Percentiles rank a stretch among this genome's conserved stretches.
phyloP scores from a whole-genome alignment of 2,329 filamentous ascomycete genomes.

The Tetracladium maxilliforme region DNA sequence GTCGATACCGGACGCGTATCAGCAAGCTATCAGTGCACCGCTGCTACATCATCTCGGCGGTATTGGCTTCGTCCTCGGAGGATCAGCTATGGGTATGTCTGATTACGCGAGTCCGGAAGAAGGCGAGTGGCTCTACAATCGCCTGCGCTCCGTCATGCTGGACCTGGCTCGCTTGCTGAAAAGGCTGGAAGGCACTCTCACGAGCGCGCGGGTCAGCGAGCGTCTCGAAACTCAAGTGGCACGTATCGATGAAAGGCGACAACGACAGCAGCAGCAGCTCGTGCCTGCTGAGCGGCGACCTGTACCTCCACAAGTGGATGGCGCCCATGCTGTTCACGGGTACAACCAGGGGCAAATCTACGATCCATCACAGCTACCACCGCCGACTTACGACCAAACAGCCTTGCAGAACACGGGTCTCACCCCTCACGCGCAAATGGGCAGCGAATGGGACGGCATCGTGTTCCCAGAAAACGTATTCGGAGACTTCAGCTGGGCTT shows the following conservation, averaged over 20 bases:
- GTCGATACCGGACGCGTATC: conserved; percentile 25
- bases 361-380: too few species aligned
- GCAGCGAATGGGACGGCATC: too few species aligned
- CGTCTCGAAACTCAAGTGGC: conserved; percentile 23
- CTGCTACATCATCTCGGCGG: conserved; percentile 30
- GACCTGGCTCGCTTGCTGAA: conserved; percentile 28
- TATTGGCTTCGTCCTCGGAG: conserved; percentile 32
- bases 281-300: too few species aligned
- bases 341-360: too few species aligned
- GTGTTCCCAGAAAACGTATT: too few species aligned
- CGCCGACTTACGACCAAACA: too few species aligned
- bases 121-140: not conserved
- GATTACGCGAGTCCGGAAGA: conserved; percentile 15
- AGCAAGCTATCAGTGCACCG: conserved; percentile 30
- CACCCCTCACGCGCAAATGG: too few species aligned
- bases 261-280: too few species aligned
- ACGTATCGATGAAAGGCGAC: conserved; percentile 25
- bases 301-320: too few species aligned
- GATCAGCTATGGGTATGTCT: conserved; percentile 27
- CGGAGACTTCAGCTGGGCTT: not conserved
- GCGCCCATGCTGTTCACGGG: too few species aligned
- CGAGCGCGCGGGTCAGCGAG: conserved; percentile 20
- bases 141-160: conserved; percentile 7
- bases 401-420: too few species aligned
- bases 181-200: conserved; percentile 24